Base-by-base conservation (phyloP, 192 early-diverging fungal species). In the Helicostylum pulchrum region DNA sequence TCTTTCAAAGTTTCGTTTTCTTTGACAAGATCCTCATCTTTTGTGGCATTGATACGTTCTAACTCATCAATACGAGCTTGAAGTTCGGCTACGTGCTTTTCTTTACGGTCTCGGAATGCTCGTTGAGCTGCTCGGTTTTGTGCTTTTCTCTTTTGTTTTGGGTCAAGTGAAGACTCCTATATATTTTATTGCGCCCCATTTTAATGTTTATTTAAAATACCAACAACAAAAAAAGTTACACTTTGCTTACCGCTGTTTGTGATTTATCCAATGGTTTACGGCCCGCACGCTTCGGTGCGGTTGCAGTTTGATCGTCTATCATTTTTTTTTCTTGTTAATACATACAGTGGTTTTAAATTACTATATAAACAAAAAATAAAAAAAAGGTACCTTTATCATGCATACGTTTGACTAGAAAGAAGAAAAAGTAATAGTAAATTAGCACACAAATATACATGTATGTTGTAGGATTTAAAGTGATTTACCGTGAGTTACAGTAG, bases 61-160 rank as follows among this genome's bases (percentile, higher is more conserved):
- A 93, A 77, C 42, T 85, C 87, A 61, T 85, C 80, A 52, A 93
- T 90, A 42, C 83, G 77, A 23, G 78, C 85, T 72, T 94, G 91
- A 8, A 95, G 81, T n/a, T 86, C 81, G 64, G 86, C 80, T n/a
- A 94, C 85, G 64, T 94, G 90, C 57, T 84, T 80, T 66, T 93
- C 87, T 66, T 90, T 92, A 58, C 93, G 87, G 68, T 95, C 92
- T 53, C 93, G 59, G 17, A 73, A 73, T 12, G 71, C 71, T 20
- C 74, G 59, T 43, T 76, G 74, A 21, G 74, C 74, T 11, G 65
- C 64, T 58, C 74, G 44, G 44, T 76, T 76, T 36, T 76, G 74
- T 6, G 74, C 74, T 32, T 76, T 76, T 31, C 74, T 51, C 20
- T 76, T 76, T 53, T 66, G 68, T 42, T 76, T 76, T 17, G 68